Conservation (phyloP, 805 yeast species). For the Ogataea degrootiae region DNA sequence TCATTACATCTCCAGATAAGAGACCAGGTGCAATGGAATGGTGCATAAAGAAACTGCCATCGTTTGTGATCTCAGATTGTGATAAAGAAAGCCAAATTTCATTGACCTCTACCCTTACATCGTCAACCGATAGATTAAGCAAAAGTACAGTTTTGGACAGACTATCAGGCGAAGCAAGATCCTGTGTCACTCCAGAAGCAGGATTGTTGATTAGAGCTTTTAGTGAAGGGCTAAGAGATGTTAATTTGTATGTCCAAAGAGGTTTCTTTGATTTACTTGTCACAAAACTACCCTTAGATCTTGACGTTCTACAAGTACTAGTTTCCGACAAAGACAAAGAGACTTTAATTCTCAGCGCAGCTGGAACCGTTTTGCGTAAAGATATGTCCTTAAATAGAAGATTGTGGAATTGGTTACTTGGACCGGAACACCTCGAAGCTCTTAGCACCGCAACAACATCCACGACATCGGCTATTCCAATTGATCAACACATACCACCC, state of each 20-base stretch:
- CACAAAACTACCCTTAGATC: slow-evolving; percentile 59
- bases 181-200: slow-evolving; percentile 69
- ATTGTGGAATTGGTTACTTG: slow-evolving; percentile 88
- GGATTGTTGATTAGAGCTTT: slow-evolving; percentile 76
- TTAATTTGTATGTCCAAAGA: slow-evolving; percentile 71
- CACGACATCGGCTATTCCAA: slow-evolving; percentile 1
- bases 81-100: too few relatives aligned
- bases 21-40: slow-evolving; percentile 81
- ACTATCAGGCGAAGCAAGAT: slow-evolving; percentile 41
- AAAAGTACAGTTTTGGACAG: slow-evolving; percentile 19
- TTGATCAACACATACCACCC: slow-evolving; percentile 3
- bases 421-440: slow-evolving; percentile 51
- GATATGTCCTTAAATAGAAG: slow-evolving; percentile 96
- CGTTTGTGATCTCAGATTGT: slow-evolving; percentile 28
- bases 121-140: slow-evolving; percentile 6
- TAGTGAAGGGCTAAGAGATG: slow-evolving; percentile 59
- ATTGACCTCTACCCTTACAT: too few relatives aligned
- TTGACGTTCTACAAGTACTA: slow-evolving; percentile 47
- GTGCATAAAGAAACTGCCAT: slow-evolving; percentile 64
- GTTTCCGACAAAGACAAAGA: slow-evolving; percentile 51
- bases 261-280: slow-evolving; percentile 83
- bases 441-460: slow-evolving; percentile 3
- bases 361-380: slow-evolving; percentile 64
- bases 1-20: slow-evolving; percentile 75
- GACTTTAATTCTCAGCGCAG: slow-evolving; percentile 55